phyloP scores from a whole-genome alignment of 805 yeast genomes.

The Clavispora phyllophila region DNA sequence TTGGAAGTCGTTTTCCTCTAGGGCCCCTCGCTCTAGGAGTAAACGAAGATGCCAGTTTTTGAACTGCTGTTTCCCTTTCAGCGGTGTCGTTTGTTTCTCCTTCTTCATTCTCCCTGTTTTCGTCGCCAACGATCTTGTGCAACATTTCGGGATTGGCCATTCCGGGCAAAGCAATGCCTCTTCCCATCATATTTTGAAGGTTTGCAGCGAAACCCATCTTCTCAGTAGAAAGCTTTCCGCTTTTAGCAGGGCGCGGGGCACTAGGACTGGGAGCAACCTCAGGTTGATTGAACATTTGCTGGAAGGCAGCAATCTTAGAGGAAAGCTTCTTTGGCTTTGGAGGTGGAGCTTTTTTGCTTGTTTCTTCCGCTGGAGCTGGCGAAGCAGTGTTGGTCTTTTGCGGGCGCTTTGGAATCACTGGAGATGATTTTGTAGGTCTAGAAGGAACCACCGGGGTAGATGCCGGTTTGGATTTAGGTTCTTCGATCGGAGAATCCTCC shows the following conservation, averaged over 20 bases:
- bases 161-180: constrained; percentile 49
- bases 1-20: constrained; percentile 65
- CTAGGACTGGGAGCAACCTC: constrained; percentile 6
- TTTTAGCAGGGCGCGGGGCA: constrained; percentile 1
- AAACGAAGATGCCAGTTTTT: not conserved
- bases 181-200: constrained; percentile 53
- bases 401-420: constrained; percentile 13
- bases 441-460: constrained; percentile 5
- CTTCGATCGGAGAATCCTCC: too few relatives aligned
- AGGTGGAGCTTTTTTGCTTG: constrained; percentile 40
- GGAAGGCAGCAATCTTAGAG: constrained; percentile 75
- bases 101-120: not conserved
- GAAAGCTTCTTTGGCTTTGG: constrained; percentile 76
- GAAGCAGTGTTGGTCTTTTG: not conserved
- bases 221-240: constrained; percentile 27
- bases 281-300: constrained; percentile 56
- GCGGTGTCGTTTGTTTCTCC: constrained; percentile 8
- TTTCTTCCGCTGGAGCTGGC: not conserved
- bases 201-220: constrained; percentile 50
- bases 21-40: constrained; percentile 64
- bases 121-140: constrained; percentile 9
- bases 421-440: constrained; percentile 6
- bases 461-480: not conserved
- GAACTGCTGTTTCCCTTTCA: constrained; percentile 4
- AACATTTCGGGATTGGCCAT: constrained; percentile 42